These are phyloP conservation scores for Cyclotella kingstonii DNA, from an alignment of 108 stramenopile species.

Conservation along the genomic window DNA sequence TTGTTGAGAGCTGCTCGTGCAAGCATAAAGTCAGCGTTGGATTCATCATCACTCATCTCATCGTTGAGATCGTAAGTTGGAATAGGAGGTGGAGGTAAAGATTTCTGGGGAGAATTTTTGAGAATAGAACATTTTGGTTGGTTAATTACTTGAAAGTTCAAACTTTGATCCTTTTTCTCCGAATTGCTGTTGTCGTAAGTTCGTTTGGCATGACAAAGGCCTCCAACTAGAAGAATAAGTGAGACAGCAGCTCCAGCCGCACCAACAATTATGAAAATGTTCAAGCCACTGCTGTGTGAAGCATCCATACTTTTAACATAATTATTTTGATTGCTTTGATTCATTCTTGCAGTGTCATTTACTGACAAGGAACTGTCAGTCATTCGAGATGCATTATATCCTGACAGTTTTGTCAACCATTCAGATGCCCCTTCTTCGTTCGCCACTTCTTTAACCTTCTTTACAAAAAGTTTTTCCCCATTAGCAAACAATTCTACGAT, in stretches of 20 bases:
- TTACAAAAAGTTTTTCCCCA: slow-evolving; percentile 3
- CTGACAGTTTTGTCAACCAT: slow-evolving; percentile 1
- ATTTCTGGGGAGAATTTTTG: not conserved
- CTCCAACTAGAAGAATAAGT: slow-evolving; percentile 18
- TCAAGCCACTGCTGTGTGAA: slow-evolving; percentile 1
- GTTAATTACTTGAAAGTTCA: not conserved
- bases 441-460: not conserved
- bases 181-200: not conserved
- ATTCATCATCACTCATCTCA: slow-evolving; percentile 11
- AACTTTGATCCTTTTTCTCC: not conserved
- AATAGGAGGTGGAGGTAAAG: not conserved
- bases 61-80: not conserved
- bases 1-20: slow-evolving; percentile 23
- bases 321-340: not conserved
- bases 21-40: slow-evolving; percentile 20
- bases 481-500: not conserved
- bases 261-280: slow-evolving; percentile 24
- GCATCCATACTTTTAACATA: not conserved
- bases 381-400: not conserved
- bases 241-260: slow-evolving; percentile 26
- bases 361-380: not conserved
- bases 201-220: slow-evolving; percentile 32
- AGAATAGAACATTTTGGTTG: not conserved
- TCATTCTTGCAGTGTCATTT: not conserved
- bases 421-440: not conserved